Percentiles rank a stretch among this genome's conserved stretches.
Conservation (phyloP, 2,329 filamentous ascomycete species). For the Exophiala spinifera region DNA sequence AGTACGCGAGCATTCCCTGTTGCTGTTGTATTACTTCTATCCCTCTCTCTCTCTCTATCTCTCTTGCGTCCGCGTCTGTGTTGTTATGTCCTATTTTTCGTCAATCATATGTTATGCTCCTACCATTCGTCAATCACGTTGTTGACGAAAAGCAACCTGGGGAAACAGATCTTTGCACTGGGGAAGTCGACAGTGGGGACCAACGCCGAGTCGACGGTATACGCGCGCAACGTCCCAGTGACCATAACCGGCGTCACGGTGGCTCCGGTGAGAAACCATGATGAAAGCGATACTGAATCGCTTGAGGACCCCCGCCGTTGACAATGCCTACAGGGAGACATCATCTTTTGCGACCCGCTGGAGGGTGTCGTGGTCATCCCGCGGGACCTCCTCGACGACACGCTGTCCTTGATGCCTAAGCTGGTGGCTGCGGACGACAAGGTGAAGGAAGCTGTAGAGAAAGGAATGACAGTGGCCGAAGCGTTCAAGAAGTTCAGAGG, state of each 20-base stretch:
- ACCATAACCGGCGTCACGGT: conserved; percentile 42
- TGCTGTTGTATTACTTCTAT: conserved; percentile 32
- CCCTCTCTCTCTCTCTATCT: too few relatives aligned
- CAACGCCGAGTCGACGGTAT: conserved; percentile 44
- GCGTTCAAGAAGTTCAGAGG: conserved; percentile 55
- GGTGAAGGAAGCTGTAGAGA: conserved; percentile 63
- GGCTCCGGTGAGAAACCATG: conserved; percentile 39
- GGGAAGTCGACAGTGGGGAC: conserved; percentile 46
- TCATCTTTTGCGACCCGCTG: conserved; percentile 66
- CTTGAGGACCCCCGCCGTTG: neutral
- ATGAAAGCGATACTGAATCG: neutral
- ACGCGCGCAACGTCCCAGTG: conserved; percentile 41
- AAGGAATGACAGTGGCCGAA: conserved; percentile 61
- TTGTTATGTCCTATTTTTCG: too few relatives aligned
- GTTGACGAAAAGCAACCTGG: too few relatives aligned
- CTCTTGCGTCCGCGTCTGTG: conserved; percentile 8
- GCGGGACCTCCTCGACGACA: conserved; percentile 54
- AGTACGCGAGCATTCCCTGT: conserved; percentile 37
- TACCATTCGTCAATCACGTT: too few relatives aligned
- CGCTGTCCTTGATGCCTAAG: conserved; percentile 59
- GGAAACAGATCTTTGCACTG: conserved; percentile 41
- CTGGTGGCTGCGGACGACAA: conserved; percentile 54
- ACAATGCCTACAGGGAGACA: conserved; percentile 53
- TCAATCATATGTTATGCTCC: too few relatives aligned
- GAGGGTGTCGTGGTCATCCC: conserved; percentile 71